Percentiles rank a stretch among this genome's conserved stretches.
Conservation (phyloP, 2,329 filamentous ascomycete species). For the Davidsoniella australis region DNA sequence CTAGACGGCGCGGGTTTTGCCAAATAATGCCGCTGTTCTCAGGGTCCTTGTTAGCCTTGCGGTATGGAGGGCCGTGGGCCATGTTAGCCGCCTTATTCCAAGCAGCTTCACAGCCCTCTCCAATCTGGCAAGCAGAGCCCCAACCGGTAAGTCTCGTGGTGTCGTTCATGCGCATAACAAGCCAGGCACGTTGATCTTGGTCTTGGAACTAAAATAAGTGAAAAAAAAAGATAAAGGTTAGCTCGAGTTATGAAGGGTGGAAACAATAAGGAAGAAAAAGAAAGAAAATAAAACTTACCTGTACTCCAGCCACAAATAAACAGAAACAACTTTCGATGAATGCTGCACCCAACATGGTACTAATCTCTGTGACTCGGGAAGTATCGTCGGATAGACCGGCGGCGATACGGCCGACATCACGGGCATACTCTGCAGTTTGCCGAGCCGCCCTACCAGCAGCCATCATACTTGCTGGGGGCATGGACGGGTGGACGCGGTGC, state of each 20-base stretch:
- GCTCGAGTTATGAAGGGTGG: not conserved
- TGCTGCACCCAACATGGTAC: conserved; percentile 61
- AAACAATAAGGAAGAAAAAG: not conserved
- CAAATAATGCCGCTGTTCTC: conserved; percentile 20
- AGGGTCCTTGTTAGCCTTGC: conserved; percentile 21
- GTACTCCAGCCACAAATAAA: conserved; percentile 72
- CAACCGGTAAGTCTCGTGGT: conserved; percentile 72
- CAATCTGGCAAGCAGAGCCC: conserved; percentile 68
- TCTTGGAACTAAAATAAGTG: conserved; percentile 44
- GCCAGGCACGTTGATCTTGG: conserved; percentile 57
- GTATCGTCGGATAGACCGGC: conserved; percentile 50
- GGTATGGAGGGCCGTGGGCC: conserved; percentile 61
- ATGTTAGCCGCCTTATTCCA: conserved; percentile 63
- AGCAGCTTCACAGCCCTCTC: conserved; percentile 63
- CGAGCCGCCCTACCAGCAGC: conserved; percentile 63
- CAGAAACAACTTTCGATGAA: conserved; percentile 69
- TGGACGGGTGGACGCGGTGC: conserved; percentile 67
- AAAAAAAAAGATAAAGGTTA: not conserved
- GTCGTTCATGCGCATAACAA: conserved; percentile 54
- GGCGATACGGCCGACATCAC: conserved; percentile 62
- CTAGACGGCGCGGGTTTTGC: conserved; percentile 33
- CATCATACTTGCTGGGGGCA: conserved; percentile 81
- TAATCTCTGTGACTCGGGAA: conserved; percentile 39
- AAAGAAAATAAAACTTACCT: conserved; percentile 27
- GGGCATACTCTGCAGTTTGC: conserved; percentile 54